phyloP scores from a whole-genome alignment of 495 filamentous ascomycete genomes.

The Aspergillus conjunctus region DNA sequence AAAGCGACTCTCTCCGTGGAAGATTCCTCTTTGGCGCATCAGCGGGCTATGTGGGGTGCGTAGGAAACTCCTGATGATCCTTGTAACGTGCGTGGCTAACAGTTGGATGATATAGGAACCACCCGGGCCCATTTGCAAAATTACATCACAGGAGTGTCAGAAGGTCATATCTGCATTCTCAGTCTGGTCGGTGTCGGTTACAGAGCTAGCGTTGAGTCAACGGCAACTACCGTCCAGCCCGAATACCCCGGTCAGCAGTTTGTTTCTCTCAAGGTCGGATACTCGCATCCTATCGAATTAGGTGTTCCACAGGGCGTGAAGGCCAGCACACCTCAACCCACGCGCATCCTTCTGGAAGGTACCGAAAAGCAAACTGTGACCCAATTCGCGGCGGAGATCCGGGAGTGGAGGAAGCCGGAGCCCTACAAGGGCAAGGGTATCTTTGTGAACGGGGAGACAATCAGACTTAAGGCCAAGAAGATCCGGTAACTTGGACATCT shows the following conservation, averaged over 20 bases:
- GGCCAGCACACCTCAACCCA: conserved; percentile 91
- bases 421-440: conserved; percentile 99
- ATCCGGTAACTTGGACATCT: conserved; percentile 68
- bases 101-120: conserved; percentile 61
- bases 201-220: conserved; percentile 77
- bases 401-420: conserved; percentile 87
- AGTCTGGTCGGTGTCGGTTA: conserved; percentile 97
- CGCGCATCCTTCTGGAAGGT: conserved; percentile 87
- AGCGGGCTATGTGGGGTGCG: conserved; percentile 98
- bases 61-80: conserved; percentile 18
- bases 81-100: conserved; percentile 15
- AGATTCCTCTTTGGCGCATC: conserved; percentile 63
- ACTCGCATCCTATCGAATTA: conserved; percentile 91
- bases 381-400: conserved; percentile 85
- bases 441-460: conserved; percentile 94
- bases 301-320: conserved; percentile 78
- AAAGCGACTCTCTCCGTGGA: conserved; percentile 68
- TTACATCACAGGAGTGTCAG: conserved; percentile 88
- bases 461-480: conserved; percentile 98
- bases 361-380: conserved; percentile 81
- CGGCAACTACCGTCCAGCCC: conserved; percentile 65
- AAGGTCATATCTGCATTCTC: conserved; percentile 91
- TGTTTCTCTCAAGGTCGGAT: conserved; percentile 91
- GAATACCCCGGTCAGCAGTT: conserved; percentile 82
- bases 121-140: conserved; percentile 86